Conservation (phyloP, 345 rosid species). For the Linum lewisii region DNA sequence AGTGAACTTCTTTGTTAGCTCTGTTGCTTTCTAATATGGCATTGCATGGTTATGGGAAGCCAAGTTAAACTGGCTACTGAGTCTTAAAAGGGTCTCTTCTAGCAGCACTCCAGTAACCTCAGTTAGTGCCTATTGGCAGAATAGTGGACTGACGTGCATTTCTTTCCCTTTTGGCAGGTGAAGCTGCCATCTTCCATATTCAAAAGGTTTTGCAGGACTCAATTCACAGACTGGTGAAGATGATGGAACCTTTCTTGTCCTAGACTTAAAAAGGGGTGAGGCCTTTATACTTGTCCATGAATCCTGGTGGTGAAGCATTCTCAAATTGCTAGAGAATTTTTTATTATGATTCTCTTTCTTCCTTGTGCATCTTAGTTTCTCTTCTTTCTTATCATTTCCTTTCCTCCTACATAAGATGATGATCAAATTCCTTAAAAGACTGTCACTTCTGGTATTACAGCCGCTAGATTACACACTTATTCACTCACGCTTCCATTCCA, state of each 20-base stretch:
- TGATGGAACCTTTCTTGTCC: slow-evolving; percentile 32
- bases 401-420: background rate
- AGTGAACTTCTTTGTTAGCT: slow-evolving; percentile 7
- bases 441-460: too few species aligned
- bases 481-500: too few species aligned
- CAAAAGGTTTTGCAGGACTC: slow-evolving; percentile 20
- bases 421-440: background rate
- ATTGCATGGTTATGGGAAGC: slow-evolving; percentile 9
- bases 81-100: slow-evolving; percentile 14
- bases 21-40: background rate
- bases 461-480: too few species aligned
- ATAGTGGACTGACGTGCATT: slow-evolving; percentile 4
- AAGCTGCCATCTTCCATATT: slow-evolving; percentile 12
- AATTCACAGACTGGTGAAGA: slow-evolving; percentile 20
- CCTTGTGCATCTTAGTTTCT: slow-evolving; percentile 5
- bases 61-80: slow-evolving; percentile 8
- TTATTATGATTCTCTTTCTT: background rate
- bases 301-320: background rate
- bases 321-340: background rate
- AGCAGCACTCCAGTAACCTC: slow-evolving; percentile 2
- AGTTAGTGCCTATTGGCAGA: slow-evolving; percentile 23
- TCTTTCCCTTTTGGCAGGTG: slow-evolving; percentile 16
- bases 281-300: slow-evolving; percentile 5
- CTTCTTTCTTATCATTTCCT: background rate
- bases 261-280: slow-evolving; percentile 22